Base-by-base conservation (phyloP, 108 stramenopile species). In the Cyclotella cryptica region DNA sequence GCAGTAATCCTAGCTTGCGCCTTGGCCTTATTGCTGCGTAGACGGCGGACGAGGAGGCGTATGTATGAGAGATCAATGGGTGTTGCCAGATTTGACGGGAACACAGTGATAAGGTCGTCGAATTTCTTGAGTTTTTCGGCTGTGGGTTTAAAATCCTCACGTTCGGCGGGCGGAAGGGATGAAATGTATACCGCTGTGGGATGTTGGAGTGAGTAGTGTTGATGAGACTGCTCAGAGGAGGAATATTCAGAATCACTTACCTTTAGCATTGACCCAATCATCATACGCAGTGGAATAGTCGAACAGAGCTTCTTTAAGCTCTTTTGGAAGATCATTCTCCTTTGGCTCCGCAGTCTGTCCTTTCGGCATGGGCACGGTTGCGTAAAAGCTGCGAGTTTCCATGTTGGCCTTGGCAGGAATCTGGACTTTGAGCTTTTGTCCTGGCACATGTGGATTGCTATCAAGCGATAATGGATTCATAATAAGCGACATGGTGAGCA, bases 401-500 rank as follows among this genome's bases (percentile, higher is more conserved):
- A 82, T 88, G 21, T 81, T 77, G 11, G 92, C 94, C 17, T 90
- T 89, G 30, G 89, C 84, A 0, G 94, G 94, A 22, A 93, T 87
- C 45, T 84, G 74, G 27, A 93, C 92, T 45, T 87, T 87, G n/a
- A 95, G 78, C 65, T 85, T 88, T 75, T 95, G 94, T 24, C 88
- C 89, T 19, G 85, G 87, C 40, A 89, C 80, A 47, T 88, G 87
- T 43, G 93, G 93, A 79, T 94, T 94, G 41, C 87, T 90, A 42
- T 11, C 12, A 57, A 57, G 12, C 24, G 55, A 22, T 60, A 15
- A 21, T 17, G 10, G 10, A 27, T 54, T 47, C 47, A 68, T 4
- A 8, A 41, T 40, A n/a, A 15, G 29, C 24, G 24, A 41, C n/a
- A 27, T 11, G 21, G 18, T 21, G 30, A 44, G 8, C 26, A 26